phyloP scores from a whole-genome alignment of 495 filamentous ascomycete genomes.

The Xylaria sp. region DNA sequence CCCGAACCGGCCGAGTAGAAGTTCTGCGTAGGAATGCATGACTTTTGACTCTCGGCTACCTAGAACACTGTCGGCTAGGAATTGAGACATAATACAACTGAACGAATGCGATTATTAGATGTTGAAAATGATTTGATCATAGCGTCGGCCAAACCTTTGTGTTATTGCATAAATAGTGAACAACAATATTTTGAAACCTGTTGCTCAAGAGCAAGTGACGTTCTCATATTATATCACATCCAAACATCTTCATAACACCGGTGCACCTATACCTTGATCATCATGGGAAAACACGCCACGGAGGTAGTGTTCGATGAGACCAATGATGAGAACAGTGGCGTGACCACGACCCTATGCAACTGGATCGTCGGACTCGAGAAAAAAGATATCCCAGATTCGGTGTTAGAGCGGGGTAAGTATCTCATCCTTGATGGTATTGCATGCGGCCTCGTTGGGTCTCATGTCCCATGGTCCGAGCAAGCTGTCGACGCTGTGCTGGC shows the following conservation, averaged over 20 bases:
- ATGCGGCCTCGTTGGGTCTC: slow-evolving; percentile 51
- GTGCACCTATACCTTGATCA: not conserved
- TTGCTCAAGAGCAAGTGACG: not conserved
- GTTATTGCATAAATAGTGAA: slow-evolving; percentile 15
- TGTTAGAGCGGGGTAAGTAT: slow-evolving; percentile 46
- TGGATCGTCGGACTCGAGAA: slow-evolving; percentile 27
- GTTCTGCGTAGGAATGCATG: not conserved
- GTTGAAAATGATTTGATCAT: not conserved
- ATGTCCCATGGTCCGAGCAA: slow-evolving; percentile 49
- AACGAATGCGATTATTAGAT: not conserved
- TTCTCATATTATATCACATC: not conserved
- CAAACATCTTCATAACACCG: not conserved
- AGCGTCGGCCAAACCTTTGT: not conserved
- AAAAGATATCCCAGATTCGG: slow-evolving; percentile 26
- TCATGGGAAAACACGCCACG: slow-evolving; percentile 9
- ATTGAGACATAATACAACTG: slow-evolving; percentile 1
- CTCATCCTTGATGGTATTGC: slow-evolving; percentile 54
- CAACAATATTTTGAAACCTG: not conserved
- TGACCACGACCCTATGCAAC: slow-evolving; percentile 22
- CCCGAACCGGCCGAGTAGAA: not conserved
- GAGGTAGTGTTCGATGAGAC: slow-evolving; percentile 13
- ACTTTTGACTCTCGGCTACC: not conserved
- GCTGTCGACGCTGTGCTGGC: slow-evolving; percentile 44
- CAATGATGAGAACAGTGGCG: slow-evolving; percentile 19
- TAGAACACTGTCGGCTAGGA: not conserved